These are phyloP conservation scores for Dendrostoma leiphaemia DNA, from an alignment of 2,329 filamentous ascomycete genomes.

Conservation along the genomic window DNA sequence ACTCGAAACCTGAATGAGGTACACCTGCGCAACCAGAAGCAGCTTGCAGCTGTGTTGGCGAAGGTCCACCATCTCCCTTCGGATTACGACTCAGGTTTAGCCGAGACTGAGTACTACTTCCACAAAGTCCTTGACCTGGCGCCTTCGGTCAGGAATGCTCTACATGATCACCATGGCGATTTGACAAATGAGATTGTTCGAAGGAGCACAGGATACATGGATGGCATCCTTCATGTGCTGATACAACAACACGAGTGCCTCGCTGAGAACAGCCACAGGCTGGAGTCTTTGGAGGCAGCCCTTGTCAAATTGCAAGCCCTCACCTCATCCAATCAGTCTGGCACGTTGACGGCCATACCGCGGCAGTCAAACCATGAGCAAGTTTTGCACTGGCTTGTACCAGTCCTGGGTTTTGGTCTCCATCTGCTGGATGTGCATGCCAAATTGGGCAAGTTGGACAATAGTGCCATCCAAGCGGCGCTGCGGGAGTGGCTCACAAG, in stretches of 20 bases:
- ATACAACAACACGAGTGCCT: slow-evolving; percentile 58
- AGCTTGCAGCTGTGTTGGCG: slow-evolving; percentile 68
- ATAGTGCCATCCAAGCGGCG: slow-evolving; percentile 40
- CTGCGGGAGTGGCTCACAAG: slow-evolving; percentile 50
- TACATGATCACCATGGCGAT: slow-evolving; percentile 78
- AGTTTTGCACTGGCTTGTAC: slow-evolving; percentile 59
- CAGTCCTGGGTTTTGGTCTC: slow-evolving; percentile 62
- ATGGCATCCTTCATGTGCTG: slow-evolving; percentile 72
- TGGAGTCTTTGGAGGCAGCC: slow-evolving; percentile 36
- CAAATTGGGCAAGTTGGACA: slow-evolving; percentile 56
- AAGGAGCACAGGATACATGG: slow-evolving; percentile 80
- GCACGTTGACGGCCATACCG: slow-evolving; percentile 21
- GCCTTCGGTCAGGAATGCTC: slow-evolving; percentile 63
- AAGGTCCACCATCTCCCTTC: slow-evolving; percentile 43
- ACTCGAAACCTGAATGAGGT: slow-evolving; percentile 76
- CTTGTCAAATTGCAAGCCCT: slow-evolving; percentile 37
- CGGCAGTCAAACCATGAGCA: slow-evolving; percentile 25
- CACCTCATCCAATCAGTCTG: slow-evolving; percentile 22
- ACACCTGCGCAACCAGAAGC: slow-evolving; percentile 69
- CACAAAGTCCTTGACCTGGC: slow-evolving; percentile 76
- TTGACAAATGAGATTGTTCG: slow-evolving; percentile 76
- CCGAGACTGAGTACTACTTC: slow-evolving; percentile 67
- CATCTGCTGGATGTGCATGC: slow-evolving; percentile 65
- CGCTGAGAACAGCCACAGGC: slow-evolving; percentile 34
- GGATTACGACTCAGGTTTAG: slow-evolving; percentile 25